These are phyloP conservation scores for Knoxia roxburghii DNA, from an alignment of 257 asterid genomes.

Conservation along the genomic window DNA sequence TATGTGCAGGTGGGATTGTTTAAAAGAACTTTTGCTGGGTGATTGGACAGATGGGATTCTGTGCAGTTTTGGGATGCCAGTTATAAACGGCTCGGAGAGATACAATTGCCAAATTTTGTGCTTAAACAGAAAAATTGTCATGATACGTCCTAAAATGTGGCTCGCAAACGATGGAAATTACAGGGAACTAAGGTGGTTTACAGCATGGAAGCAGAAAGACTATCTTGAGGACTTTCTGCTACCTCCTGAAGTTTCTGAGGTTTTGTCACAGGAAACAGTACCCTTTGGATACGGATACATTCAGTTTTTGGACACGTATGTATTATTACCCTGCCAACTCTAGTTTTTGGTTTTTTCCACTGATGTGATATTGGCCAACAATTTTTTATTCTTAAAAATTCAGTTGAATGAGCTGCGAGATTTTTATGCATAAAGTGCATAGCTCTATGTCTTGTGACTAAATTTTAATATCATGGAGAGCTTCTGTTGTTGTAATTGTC, in stretches of 20 bases:
- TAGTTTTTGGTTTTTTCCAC: neutral
- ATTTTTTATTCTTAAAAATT: too few relatives aligned
- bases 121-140: constrained; percentile 67
- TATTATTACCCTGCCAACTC: constrained; percentile 2
- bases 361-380: neutral
- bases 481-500: neutral
- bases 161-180: constrained; percentile 90
- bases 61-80: constrained; percentile 94
- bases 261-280: constrained; percentile 53
- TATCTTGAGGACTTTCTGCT: constrained; percentile 72
- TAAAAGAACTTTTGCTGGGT: constrained; percentile 63
- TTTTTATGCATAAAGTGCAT: neutral
- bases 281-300: constrained; percentile 89
- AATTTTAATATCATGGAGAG: neutral
- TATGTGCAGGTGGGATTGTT: constrained; percentile 83
- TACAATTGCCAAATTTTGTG: constrained; percentile 88
- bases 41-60: constrained; percentile 86
- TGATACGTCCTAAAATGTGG: constrained; percentile 97
- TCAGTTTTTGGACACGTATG: constrained; percentile 84
- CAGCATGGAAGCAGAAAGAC: constrained; percentile 83
- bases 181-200: constrained; percentile 91
- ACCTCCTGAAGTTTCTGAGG: constrained; percentile 66
- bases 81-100: constrained; percentile 78
- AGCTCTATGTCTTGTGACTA: neutral
- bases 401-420: neutral